Evolutionary conservation across 345 rosid species (phyloP), one percentile per base, ranked within the genome.

Genomic region (Camelina sativa): DNA sequence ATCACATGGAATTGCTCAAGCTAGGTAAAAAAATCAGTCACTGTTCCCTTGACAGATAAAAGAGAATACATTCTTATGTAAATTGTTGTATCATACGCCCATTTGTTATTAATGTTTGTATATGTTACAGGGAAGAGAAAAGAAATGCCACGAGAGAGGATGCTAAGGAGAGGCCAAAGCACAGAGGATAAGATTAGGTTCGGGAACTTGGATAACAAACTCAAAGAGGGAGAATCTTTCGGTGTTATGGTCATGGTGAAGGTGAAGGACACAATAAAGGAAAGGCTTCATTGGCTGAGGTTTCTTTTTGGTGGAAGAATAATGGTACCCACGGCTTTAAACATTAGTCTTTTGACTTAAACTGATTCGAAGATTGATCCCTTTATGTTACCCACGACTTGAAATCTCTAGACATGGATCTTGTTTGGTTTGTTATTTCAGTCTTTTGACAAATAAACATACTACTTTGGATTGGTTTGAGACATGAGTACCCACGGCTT

Each of bases 81-180:
- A 9, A 35, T 43, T 48, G 41, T 47, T 40, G 11, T 40, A 22
- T 20, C 37, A 40, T 53, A 32, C 4, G 19, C 16, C 19, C 35
- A 35, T 44, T 22, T 66, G 22, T 34, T 59, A 50, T 11, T 55
- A 32, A 55, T 32, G 54, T 13, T 64, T 64, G 57, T 63, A 22
- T n/a, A 55, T 56, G n/a, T 59, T 81, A 80, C 84, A 90, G 92
- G 75, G 97, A 87, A 82, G 94, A 86, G 82, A 92, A 88, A 84
- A 88, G 96, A 75, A 69, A 65, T 61, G 71, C 80, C 56, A 54
- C 74, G 63, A 81, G 91, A 75, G 75, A 40, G 70, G 72, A 61
- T n/a, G 50, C 32, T 3, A 76, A 76, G 25, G 58, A 54, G 71
- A 15, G n/a, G 7, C 67, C 37, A 44, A 63, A 44, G 20, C 67